Base-by-base conservation (phyloP, 768 basidiomycete genomes). In the Zangia roseola region DNA sequence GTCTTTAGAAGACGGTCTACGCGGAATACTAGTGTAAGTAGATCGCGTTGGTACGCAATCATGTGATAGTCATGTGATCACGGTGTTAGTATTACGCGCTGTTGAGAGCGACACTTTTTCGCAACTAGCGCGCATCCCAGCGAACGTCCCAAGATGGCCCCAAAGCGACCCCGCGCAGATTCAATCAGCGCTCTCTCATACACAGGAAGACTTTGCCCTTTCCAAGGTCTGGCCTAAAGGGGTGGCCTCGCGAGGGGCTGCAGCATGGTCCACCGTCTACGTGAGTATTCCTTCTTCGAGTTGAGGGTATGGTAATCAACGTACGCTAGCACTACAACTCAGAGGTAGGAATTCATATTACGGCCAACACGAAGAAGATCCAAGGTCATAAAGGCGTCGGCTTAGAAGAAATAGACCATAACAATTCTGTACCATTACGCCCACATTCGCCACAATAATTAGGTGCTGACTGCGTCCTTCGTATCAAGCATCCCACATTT, bases 201-300 rank as follows among this genome's bases (percentile, higher is more conserved):
- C 17, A 64, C 65, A 88, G 59, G 83, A 86, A 57, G 86, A 86
- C 52, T 75, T 79, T 40, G 77, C 78, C 0, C 62, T 88, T 13
- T 73, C 61, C 8, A 78, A 81, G 57, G 79, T 78, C 5, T 89
- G 85, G 83, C 73, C 75, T 0, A 65, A 70, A 5, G 67, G 69
- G 68, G 67, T 2, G 73, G 73, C 40, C 73, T 69, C 7, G 48
- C 62, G 30, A 50, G 77, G 10, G 86, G 74, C 2, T n/a, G n/a
- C n/a, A n/a, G n/a, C n/a, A n/a, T n/a, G n/a, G n/a, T n/a, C n/a
- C n/a, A 77, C 88, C 30, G 65, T 84, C 46, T 88, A 87, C 59
- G 86, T 88, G 58, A 50, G 84, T 9, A 73, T 43, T 23, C 39
- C 12, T 23, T 7, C 16, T 20, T 30, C 16, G 25, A 10, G 13